A percentile compares a stretch with the other conserved stretches of the same genome.
Conservation (phyloP, 192 early-diverging fungal genomes). For the Coemansia javaensis region DNA sequence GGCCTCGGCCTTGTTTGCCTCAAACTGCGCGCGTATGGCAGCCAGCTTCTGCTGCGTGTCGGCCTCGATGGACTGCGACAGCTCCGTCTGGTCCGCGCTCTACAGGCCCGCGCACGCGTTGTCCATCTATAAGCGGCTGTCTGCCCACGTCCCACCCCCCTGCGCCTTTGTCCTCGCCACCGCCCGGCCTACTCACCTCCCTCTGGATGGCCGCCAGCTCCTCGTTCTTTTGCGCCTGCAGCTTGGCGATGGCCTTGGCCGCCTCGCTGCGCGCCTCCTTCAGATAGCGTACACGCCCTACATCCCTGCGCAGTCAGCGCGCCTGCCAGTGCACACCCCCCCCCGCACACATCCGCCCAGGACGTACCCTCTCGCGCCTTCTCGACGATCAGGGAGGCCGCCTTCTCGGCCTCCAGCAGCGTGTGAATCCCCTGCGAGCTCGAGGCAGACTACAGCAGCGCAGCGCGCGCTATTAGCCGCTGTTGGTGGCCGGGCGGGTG, state of each 20-base stretch:
- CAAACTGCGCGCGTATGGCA: conserved; percentile 29
- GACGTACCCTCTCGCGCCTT: conserved; percentile 75
- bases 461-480: neutral
- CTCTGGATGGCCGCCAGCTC: conserved; percentile 53
- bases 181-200: conserved; percentile 6
- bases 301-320: too few species aligned
- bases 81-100: conserved; percentile 35
- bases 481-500: too few species aligned
- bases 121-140: too few species aligned
- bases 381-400: conserved; percentile 87
- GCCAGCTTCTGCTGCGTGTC: conserved; percentile 34
- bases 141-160: neutral
- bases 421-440: conserved; percentile 91
- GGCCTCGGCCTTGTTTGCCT: conserved; percentile 37
- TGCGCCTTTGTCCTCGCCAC: neutral
- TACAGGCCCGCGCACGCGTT: neutral
- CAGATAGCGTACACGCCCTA: conserved; percentile 82
- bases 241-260: conserved; percentile 80
- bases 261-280: conserved; percentile 96
- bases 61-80: conserved; percentile 24
- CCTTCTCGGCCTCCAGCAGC: conserved; percentile 96
- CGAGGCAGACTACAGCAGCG: conserved; percentile 48
- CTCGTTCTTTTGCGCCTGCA: conserved; percentile 78
- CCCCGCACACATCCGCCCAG: too few species aligned
- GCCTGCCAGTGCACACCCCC: too few species aligned